Conservation (phyloP, 2,329 filamentous ascomycete species). For the Penicillium sp. region DNA sequence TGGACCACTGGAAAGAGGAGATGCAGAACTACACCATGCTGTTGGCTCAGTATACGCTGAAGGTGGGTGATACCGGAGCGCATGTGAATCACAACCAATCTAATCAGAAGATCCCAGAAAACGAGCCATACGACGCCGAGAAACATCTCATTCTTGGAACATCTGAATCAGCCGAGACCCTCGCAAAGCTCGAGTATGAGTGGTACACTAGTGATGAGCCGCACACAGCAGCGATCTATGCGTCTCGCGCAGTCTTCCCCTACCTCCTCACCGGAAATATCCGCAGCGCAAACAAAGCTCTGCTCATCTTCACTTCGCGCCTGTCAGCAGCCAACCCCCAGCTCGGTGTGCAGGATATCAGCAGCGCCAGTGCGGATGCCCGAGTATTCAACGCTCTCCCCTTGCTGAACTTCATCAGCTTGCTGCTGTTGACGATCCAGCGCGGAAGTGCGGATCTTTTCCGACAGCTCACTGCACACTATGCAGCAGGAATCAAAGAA, state of each 20-base stretch:
- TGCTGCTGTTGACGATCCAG: slow-evolving; percentile 79
- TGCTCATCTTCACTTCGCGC: slow-evolving; percentile 68
- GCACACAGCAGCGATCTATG: slow-evolving; percentile 82
- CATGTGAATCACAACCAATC: slow-evolving; percentile 1
- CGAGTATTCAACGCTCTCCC: slow-evolving; percentile 86
- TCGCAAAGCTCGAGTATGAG: slow-evolving; percentile 80
- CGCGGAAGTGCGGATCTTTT: slow-evolving; percentile 74
- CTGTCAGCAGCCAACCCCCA: slow-evolving; percentile 56
- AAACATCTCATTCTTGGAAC: slow-evolving; percentile 84
- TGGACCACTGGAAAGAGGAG: slow-evolving; percentile 83
- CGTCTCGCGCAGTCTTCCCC: slow-evolving; percentile 79
- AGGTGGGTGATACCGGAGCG: slow-evolving; percentile 39
- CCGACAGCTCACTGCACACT: slow-evolving; percentile 76
- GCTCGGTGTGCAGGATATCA: slow-evolving; percentile 76
- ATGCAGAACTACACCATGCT: slow-evolving; percentile 92
- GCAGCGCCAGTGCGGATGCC: slow-evolving; percentile 66
- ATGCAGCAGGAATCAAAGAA: slow-evolving; percentile 73
- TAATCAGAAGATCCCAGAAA: slow-evolving; percentile 53
- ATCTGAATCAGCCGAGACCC: slow-evolving; percentile 74
- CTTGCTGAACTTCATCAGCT: slow-evolving; percentile 88
- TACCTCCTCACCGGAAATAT: slow-evolving; percentile 90
- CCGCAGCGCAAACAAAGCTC: slow-evolving; percentile 77
- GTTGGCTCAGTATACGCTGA: slow-evolving; percentile 84
- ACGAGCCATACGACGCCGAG: slow-evolving; percentile 90
- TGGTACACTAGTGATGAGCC: slow-evolving; percentile 91